A percentile compares a stretch with the other conserved stretches of the same genome.
phyloP scores from a whole-genome alignment of 2,329 filamentous ascomycete species.

The Epichloe typhina region DNA sequence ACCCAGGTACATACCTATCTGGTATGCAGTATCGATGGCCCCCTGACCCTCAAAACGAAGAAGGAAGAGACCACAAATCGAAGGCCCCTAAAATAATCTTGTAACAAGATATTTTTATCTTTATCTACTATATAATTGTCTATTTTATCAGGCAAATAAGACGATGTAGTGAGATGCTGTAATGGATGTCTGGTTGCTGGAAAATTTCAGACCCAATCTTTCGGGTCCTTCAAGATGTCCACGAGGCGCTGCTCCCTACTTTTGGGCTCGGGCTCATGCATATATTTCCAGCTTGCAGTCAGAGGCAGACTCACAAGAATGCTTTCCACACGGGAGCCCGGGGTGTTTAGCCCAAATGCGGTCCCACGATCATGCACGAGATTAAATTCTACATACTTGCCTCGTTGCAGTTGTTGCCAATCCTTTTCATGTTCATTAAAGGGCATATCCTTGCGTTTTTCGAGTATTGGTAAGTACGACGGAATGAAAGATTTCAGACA shows the following conservation, averaged over 20 bases:
- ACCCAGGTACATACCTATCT: too few species aligned
- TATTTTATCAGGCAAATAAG: too few species aligned
- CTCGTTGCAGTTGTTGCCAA: conserved; percentile 90
- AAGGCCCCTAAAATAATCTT: too few species aligned
- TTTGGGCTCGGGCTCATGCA: conserved; percentile 70
- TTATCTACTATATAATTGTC: too few species aligned
- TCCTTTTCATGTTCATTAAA: conserved; percentile 78
- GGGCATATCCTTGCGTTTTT: conserved; percentile 81
- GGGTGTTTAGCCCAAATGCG: conserved; percentile 85
- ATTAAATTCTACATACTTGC: conserved; percentile 98
- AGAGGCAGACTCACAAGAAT: conserved; percentile 94
- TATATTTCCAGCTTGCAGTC: conserved; percentile 90
- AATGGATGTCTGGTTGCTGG: too few species aligned
- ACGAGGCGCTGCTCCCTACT: conserved; percentile 69
- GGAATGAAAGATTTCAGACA: conserved; percentile 80
- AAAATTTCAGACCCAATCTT: conserved; percentile 46
- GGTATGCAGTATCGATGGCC: too few species aligned
- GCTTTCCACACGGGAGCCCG: conserved; percentile 83
- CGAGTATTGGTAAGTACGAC: conserved; percentile 78
- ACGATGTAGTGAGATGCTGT: too few species aligned
- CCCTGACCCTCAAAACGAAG: too few species aligned
- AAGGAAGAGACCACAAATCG: too few species aligned
- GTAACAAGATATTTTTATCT: accelerated
- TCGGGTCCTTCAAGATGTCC: conserved; percentile 52
- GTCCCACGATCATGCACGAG: conserved; percentile 93